Base-by-base conservation (phyloP, 352 stramenopile species). In the Pythium coloratum region DNA sequence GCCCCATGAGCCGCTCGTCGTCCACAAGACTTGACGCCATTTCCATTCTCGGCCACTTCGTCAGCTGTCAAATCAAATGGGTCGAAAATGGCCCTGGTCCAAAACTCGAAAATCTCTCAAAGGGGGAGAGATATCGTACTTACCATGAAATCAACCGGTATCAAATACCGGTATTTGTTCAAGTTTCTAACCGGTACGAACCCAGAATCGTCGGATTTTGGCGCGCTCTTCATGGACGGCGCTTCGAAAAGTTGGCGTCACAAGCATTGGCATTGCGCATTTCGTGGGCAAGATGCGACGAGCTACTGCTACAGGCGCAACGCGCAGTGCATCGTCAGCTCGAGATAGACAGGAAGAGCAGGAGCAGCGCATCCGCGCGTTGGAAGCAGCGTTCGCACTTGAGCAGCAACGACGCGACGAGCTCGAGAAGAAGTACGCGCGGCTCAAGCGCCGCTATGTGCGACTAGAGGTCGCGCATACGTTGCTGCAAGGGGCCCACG, bases 371-470 rank as follows among this genome's bases (percentile, higher is more conserved):
- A 30, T 90, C 38, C 71, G 66, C 36, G 71, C 70, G 32, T 79
- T 90, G 18, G 78, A 88, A 60, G 64, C 55, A 4, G 75, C 77
- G 32, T 87, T 83, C 49, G 60, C 78, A 53, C 70, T 76, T 20
- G 81, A 90, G 74, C 71, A 76, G 2, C 68, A 73, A 42, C 78
- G 85, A 50, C 77, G 82, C 50, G 76, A 87, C 36, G 42, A 77
- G 28, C 58, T 90, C 16, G 77, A 90, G 61, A 83, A 85, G 63
- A 92, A 92, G 67, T 92, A 92, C 56, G 71, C 74, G 49, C 78
- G 78, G 1, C 71, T 92, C 62, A 92, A 92, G 66, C 80, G 84
- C 7, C 76, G 73, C 40, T 91, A 88, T 67, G 68, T 86, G 51
- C 80, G 78, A 10, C 74, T 91, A 38, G 80, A 91, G 70, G 81